phyloP scores from a whole-genome alignment of 2,329 filamentous ascomycete genomes.

The Thermomyces lanuginosus region DNA sequence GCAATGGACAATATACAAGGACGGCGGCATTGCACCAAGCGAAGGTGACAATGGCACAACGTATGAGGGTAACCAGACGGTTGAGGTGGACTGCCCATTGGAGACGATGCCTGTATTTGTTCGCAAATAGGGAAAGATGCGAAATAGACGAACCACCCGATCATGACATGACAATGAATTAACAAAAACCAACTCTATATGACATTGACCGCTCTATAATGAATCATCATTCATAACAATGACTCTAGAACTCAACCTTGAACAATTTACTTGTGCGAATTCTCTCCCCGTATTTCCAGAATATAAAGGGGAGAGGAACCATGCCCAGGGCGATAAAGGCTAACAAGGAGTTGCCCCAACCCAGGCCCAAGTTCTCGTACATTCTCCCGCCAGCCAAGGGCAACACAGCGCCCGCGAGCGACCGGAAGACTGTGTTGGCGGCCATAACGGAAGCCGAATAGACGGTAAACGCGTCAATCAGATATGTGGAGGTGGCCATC shows the following conservation, averaged over 20 bases:
- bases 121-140: conserved; percentile 3
- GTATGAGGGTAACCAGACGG: conserved; percentile 21
- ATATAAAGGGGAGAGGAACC: conserved; percentile 23
- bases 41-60: conserved; percentile 2
- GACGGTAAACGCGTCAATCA: conserved; percentile 39
- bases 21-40: conserved; percentile 4
- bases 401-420: conserved; percentile 41
- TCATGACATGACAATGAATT: too few species aligned
- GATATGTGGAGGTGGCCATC: conserved; percentile 41
- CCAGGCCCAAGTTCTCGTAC: conserved; percentile 31
- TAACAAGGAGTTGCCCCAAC: conserved; percentile 39
- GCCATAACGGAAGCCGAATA: conserved; percentile 37
- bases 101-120: conserved; percentile 34
- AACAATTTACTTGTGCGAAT: conserved; percentile 15
- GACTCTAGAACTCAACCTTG: conserved; percentile 2
- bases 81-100: conserved; percentile 31
- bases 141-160: neutral
- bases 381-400: conserved; percentile 43
- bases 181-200: too few species aligned
- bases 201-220: neutral
- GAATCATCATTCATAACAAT: neutral
- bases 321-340: conserved; percentile 39
- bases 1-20: conserved; percentile 26
- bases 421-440: conserved; percentile 39
- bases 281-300: conserved; percentile 20